Evolutionary conservation across 2,329 filamentous ascomycete species (phyloP), one percentile per base, ranked within the genome.

Genomic region (Cryphonectria nitschkei): DNA sequence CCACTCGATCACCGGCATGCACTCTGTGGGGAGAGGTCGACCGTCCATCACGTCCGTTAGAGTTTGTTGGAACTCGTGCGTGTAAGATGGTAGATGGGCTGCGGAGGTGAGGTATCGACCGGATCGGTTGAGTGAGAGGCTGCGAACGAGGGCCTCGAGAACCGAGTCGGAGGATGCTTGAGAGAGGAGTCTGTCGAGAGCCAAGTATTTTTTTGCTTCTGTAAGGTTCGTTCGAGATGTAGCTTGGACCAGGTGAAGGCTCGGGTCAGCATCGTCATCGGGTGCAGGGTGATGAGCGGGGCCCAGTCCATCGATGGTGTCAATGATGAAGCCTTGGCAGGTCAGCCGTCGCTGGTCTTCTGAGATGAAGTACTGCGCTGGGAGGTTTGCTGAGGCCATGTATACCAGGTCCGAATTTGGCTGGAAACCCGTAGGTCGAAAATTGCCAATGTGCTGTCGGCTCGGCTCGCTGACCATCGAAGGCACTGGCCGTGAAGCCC

Each of bases 391-490:
- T 3, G 66, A 68, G 8, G 66, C 66, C n/a, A 22, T 34, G 19
- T 37, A 68, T 1, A 39, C 11, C 32, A 68, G 16, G n/a, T 62
- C 41, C 4, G 26, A 7, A 52, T 34, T 22, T 32, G 54, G 39
- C 13, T 2, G 6, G 16, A 29, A 46, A n/a, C 39, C 39, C 16
- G 56, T 14, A 7, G 66, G 66, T 52, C 56, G 66, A 39, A 68
- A 62, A 37, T 61, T 68, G 14, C 66, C 66, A 22, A 68, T 68
- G 16, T 43, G 22, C 4, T 26, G 14, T 29, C 74, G 74, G 19
- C 68, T 73, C 67, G 73, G 68, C 71, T 74, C 75, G 54, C 54
- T 74, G 8, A 72, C 67, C 39, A 68, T 72, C 0, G 72, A 74
- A 37, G 72, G 72, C 4, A 70, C 74, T 0, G 63, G 58, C 14